Evolutionary conservation across 169 alveolate species (phyloP).

Genomic region (Plasmodium vinckei): DNA sequence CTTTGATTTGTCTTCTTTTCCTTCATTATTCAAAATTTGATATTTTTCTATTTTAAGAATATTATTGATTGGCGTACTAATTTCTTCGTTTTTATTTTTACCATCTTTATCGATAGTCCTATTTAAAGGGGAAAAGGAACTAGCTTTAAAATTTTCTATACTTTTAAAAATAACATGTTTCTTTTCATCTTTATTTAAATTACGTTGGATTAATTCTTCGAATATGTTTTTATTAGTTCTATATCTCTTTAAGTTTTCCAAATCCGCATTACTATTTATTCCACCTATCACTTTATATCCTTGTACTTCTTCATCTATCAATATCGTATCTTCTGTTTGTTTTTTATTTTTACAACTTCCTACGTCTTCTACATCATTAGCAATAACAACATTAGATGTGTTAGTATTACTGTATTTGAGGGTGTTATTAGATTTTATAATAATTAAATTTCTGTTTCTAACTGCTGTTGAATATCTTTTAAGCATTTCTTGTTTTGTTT

Average conservation of each 20-base stretch:
- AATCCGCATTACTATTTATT: neutral
- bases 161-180: neutral
- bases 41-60: neutral
- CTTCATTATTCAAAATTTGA: neutral
- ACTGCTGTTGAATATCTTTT: conserved; percentile 42
- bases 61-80: neutral
- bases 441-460: conserved; percentile 14
- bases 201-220: neutral
- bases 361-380: neutral
- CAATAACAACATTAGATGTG: too few species aligned
- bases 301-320: neutral
- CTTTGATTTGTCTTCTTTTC: too few species aligned
- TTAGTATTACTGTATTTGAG: too few species aligned
- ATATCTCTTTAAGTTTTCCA: neutral
- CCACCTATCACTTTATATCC: neutral
- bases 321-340: neutral
- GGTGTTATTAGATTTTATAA: neutral
- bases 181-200: neutral
- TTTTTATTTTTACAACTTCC: neutral
- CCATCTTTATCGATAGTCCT: neutral
- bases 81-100: neutral
- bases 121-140: neutral
- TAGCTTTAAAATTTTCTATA: neutral
- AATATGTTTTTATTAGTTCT: neutral
- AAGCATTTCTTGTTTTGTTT: conserved; percentile 28